Evolutionary conservation across 371 early-diverging fungal species (phyloP).

Genomic region (Syncephalastrum sp.): DNA sequence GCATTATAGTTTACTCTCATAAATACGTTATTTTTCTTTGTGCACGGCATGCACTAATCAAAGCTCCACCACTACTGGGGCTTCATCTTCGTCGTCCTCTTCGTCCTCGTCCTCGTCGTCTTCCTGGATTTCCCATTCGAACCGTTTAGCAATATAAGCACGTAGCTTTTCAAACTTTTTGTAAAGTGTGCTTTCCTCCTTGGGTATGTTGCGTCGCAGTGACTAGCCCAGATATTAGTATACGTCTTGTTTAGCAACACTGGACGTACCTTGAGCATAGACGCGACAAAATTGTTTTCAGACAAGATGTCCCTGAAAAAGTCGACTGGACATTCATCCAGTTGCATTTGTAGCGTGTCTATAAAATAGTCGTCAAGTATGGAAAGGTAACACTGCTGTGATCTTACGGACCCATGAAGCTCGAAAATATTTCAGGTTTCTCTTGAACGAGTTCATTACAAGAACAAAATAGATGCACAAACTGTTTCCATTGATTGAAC

Average conservation of each 20-base stretch:
- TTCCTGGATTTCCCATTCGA: constrained; percentile 49
- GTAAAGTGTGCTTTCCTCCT: constrained; percentile 20
- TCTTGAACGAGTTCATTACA: constrained; percentile 60
- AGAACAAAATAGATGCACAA: constrained; percentile 70
- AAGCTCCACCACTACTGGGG: constrained; percentile 61
- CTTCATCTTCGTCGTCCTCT: constrained; percentile 61
- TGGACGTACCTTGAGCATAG: constrained; percentile 46
- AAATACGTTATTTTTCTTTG: too few species aligned
- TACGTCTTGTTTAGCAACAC: background rate
- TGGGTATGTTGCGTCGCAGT: constrained; percentile 39
- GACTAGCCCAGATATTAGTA: constrained; percentile 9
- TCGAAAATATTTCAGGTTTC: constrained; percentile 43
- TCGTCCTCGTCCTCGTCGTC: constrained; percentile 44
- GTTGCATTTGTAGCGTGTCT: constrained; percentile 60
- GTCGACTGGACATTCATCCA: constrained; percentile 79
- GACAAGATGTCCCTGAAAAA: constrained; percentile 77
- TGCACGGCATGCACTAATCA: background rate
- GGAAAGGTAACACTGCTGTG: background rate
- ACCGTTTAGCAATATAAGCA: constrained; percentile 38
- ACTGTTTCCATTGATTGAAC: constrained; percentile 86
- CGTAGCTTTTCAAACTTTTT: constrained; percentile 33
- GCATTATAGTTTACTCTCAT: constrained; percentile 1
- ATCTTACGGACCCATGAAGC: constrained; percentile 59
- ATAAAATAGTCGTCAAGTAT: background rate
- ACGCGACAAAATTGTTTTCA: constrained; percentile 67